Percentiles rank a stretch among this genome's conserved stretches.
Conservation (phyloP, 2,329 filamentous ascomycete genomes). For the Verruconis gallopava region DNA sequence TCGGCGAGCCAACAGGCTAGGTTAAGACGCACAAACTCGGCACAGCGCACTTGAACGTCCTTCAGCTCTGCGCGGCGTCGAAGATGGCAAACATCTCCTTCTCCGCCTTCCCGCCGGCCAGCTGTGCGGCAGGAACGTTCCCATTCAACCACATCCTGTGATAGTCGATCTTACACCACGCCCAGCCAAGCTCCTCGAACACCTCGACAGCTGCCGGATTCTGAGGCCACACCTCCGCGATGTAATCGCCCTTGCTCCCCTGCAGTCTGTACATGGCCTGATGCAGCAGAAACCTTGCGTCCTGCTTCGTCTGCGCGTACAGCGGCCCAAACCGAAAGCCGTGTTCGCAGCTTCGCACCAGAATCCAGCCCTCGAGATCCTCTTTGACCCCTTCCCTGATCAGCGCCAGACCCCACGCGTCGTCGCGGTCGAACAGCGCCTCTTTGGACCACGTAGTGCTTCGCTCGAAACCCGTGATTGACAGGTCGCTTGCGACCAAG, state of each 20-base stretch:
- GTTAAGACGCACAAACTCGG: too few species aligned
- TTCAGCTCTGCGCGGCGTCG: slow-evolving; percentile 20
- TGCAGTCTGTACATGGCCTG: slow-evolving; percentile 16
- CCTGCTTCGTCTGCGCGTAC: slow-evolving; percentile 18
- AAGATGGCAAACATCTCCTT: slow-evolving; percentile 24
- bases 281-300: slow-evolving; percentile 18
- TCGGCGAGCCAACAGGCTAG: too few species aligned
- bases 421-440: slow-evolving; percentile 17
- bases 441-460: slow-evolving; percentile 20
- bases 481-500: slow-evolving; percentile 18
- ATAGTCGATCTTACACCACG: slow-evolving; percentile 19
- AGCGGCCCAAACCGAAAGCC: slow-evolving; percentile 25
- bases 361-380: slow-evolving; percentile 18
- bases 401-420: slow-evolving; percentile 20
- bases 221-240: slow-evolving; percentile 23
- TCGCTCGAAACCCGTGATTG: slow-evolving; percentile 22
- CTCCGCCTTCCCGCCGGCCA: slow-evolving; percentile 18
- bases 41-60: too few species aligned
- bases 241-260: slow-evolving; percentile 14
- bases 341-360: slow-evolving; percentile 20
- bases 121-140: slow-evolving; percentile 20
- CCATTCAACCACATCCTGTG: slow-evolving; percentile 27
- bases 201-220: slow-evolving; percentile 19
- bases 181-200: slow-evolving; percentile 24
- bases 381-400: slow-evolving; percentile 6